These are phyloP conservation scores for Macadamia tetraphylla DNA, from an alignment of 164 flowering plant species.

Conservation along the genomic window DNA sequence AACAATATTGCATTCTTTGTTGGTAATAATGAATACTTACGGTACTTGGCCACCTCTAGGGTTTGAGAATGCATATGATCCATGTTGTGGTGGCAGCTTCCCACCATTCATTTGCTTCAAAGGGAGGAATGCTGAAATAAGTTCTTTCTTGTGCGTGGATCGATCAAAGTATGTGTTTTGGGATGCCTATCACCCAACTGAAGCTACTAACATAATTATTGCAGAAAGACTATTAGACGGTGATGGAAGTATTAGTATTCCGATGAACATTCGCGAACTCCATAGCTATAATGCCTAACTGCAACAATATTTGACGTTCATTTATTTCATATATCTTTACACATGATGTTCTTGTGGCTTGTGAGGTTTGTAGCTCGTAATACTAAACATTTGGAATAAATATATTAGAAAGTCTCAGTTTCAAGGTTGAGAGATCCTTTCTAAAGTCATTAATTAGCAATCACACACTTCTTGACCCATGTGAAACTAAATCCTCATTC, in stretches of 20 bases:
- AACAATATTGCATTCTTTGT: no score
- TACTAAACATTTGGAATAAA: no score
- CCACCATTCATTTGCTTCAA: conserved; percentile 53
- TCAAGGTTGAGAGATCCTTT: no score
- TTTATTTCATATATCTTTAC: no score
- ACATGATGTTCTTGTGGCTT: no score
- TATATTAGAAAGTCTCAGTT: no score
- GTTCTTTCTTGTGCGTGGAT: conserved; percentile 38
- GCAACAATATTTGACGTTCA: no score
- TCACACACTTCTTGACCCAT: no score
- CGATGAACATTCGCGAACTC: conserved; percentile 44
- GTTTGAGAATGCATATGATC: conserved; percentile 42
- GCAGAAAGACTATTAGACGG: conserved; percentile 41
- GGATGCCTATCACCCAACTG: conserved; percentile 68
- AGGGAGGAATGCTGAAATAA: conserved; percentile 17
- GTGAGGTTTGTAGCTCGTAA: no score
- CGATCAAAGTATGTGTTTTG: conserved; percentile 66
- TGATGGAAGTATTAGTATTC: conserved; percentile 25
- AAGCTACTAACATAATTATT: conserved; percentile 45
- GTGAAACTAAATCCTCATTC: no score
- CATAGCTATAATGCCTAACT: conserved; percentile 16
- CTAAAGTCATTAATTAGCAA: no score
- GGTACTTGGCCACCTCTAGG: conserved; percentile 21
- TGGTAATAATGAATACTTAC: no score
- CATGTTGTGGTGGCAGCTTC: conserved; percentile 57